These are phyloP conservation scores for Paradendryphiella salina DNA, from an alignment of 2,329 filamentous ascomycete genomes.

Conservation along the genomic window DNA sequence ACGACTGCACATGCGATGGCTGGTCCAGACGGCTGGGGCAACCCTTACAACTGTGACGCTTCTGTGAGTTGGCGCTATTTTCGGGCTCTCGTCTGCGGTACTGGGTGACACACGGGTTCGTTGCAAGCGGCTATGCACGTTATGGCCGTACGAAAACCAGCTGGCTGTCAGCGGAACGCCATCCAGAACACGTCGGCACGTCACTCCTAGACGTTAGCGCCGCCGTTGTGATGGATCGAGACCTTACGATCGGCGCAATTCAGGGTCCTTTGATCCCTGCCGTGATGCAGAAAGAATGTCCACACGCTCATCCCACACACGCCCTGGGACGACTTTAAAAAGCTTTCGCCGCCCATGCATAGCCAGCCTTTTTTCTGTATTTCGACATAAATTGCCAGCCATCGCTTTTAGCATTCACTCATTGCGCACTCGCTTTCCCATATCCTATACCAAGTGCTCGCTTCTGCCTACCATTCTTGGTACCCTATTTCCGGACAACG, in stretches of 20 bases:
- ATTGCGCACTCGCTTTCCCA: neutral
- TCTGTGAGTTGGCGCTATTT: conserved; percentile 16
- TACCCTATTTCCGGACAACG: conserved; percentile 8
- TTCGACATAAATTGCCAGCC: conserved; percentile 7
- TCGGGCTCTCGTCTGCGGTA: conserved; percentile 2
- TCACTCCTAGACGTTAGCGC: conserved; percentile 27
- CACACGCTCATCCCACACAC: conserved; percentile 25
- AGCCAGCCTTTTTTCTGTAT: conserved; percentile 1
- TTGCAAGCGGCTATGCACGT: conserved; percentile 17
- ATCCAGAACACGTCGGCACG: conserved; percentile 26
- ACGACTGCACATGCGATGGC: conserved; percentile 2
- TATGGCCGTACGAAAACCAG: conserved; percentile 10
- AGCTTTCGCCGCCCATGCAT: conserved; percentile 18
- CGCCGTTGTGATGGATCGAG: conserved; percentile 31
- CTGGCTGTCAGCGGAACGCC: conserved; percentile 15
- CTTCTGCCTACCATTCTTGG: conserved; percentile 1
- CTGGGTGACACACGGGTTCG: conserved; percentile 6
- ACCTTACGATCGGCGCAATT: conserved; percentile 31
- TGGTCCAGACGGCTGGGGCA: conserved; percentile 2
- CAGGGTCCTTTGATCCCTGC: conserved; percentile 16
- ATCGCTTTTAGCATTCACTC: conserved; percentile 1
- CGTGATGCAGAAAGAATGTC: conserved; percentile 17
- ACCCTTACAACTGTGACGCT: conserved; percentile 4
- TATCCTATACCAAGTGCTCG: neutral
- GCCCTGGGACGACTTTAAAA: conserved; percentile 18